phyloP scores from a whole-genome alignment of 805 yeast species.

The Wickerhamomyces rabaulensis region DNA sequence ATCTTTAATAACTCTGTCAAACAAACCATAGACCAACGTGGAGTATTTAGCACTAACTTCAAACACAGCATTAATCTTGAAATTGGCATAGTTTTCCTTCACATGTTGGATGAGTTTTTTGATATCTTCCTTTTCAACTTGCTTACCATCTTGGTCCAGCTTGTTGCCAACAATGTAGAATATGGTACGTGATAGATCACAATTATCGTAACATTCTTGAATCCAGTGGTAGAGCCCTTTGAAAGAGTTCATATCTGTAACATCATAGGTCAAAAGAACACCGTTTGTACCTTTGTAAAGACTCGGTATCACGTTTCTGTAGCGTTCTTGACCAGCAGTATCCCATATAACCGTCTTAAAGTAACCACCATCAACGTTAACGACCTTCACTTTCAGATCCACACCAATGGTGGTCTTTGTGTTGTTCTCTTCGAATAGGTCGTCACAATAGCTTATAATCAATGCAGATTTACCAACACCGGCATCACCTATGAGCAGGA shows the following conservation, averaged over 20 bases:
- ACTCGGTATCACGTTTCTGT: conserved; percentile 40
- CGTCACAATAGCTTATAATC: conserved; percentile 36
- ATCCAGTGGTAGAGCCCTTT: conserved; percentile 37
- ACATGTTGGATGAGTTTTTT: conserved; percentile 26
- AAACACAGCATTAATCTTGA: conserved; percentile 36
- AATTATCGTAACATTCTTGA: conserved; percentile 33
- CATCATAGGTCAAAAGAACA: conserved; percentile 38
- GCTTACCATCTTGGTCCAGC: conserved; percentile 31
- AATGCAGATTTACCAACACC: conserved; percentile 46
- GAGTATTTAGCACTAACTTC: conserved; percentile 44
- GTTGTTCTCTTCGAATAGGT: conserved; percentile 27
- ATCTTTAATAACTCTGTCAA: conserved; percentile 34
- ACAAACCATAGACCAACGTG: conserved; percentile 31
- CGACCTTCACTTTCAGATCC: conserved; percentile 38
- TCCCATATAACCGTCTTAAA: conserved; percentile 45
- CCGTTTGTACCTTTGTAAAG: conserved; percentile 44
- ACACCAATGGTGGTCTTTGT: conserved; percentile 42
- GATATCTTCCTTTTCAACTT: conserved; percentile 36
- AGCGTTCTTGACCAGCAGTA: conserved; percentile 48
- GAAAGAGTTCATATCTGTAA: conserved; percentile 33
- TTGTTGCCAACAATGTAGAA: conserved; percentile 44
- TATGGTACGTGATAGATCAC: conserved; percentile 27
- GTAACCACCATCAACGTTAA: conserved; percentile 37
- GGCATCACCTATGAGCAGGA: conserved; percentile 39
- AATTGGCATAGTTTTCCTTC: conserved; percentile 24